Evolutionary conservation across 306 rosid species (phyloP), one percentile per base, ranked within the genome.

Genomic region (Lathyrus aphaca): DNA sequence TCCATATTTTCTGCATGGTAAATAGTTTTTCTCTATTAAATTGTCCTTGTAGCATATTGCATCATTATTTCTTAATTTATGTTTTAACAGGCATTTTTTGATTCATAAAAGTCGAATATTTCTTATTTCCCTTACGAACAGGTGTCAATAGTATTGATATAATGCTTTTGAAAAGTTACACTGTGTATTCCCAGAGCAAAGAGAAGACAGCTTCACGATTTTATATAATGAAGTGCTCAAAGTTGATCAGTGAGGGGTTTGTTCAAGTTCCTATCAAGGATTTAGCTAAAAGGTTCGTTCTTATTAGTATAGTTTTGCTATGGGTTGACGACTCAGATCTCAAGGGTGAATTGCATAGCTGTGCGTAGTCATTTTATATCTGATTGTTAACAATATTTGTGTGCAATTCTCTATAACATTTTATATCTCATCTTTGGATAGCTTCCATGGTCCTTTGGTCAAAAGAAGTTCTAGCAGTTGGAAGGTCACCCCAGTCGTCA

Each of bases 401-500:
- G 27, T 7, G 21, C 70, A 39, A 51, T 68, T 79, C 9, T 66
- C 54, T 30, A 32, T 35, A 57, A 77, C 61, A 30, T 63, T 50
- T 77, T 75, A 56, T 15, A 77, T 5, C 71, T 76, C 30, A 58
- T 72, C 69, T 68, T 73, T 66, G 50, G 63, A 68, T 69, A 89
- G 97, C 27, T 78, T 89, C 81, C 91, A 51, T 78, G 97, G 86
- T 74, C 84, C 91, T 45, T 73, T 91, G 81, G 60, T 91, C 50
- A 53, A n/a, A 77, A 81, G 71, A 74, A 76, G 66, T 60, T 63
- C 66, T 51, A 42, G 75, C 66, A 61, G 79, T 68, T 91, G 97
- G 97, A 74, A 19, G 1, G 35, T 60, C 77, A 87, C 90, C 46
- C 66, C 91, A 13, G 91, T 70, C 50, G 84, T 87, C 13, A 88